These are phyloP conservation scores for Keithomyces neogunnii DNA, from an alignment of 2,329 filamentous ascomycete genomes.

Conservation along the genomic window DNA sequence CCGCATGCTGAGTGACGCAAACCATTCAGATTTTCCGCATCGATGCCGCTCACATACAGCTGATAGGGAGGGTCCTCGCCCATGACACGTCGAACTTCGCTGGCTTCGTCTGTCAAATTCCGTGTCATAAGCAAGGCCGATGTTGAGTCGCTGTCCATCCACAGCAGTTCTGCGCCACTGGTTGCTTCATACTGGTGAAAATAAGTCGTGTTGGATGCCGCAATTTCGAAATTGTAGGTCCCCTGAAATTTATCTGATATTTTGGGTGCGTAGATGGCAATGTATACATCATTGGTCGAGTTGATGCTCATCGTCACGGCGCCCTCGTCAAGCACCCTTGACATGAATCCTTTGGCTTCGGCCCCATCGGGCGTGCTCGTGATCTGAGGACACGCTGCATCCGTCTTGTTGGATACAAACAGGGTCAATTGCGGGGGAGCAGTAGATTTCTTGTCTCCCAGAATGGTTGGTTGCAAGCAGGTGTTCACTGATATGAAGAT, in stretches of 20 bases:
- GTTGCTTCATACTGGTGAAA: slow-evolving; percentile 56
- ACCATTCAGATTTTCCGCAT: slow-evolving; percentile 54
- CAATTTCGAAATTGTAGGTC: slow-evolving; percentile 72
- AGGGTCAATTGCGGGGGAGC: slow-evolving; percentile 65
- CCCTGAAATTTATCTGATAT: slow-evolving; percentile 51
- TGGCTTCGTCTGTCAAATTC: slow-evolving; percentile 55
- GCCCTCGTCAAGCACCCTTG: slow-evolving; percentile 50
- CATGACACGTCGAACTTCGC: slow-evolving; percentile 46
- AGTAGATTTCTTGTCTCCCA: slow-evolving; percentile 1
- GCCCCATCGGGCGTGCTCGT: slow-evolving; percentile 13
- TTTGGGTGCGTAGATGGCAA: slow-evolving; percentile 66
- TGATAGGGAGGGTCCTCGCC: slow-evolving; percentile 54
- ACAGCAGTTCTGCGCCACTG: slow-evolving; percentile 49
- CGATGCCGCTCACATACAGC: slow-evolving; percentile 64
- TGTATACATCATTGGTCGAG: slow-evolving; percentile 60
- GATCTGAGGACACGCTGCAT: slow-evolving; percentile 19
- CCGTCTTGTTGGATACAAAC: slow-evolving; percentile 57
- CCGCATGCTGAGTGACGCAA: slow-evolving; percentile 78
- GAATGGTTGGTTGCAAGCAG: slow-evolving; percentile 59
- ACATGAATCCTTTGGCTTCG: slow-evolving; percentile 20
- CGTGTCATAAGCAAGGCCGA: slow-evolving; percentile 73
- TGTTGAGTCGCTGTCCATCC: slow-evolving; percentile 76
- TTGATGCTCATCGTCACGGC: slow-evolving; percentile 58
- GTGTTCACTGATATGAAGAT: slow-evolving; percentile 83
- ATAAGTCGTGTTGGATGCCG: slow-evolving; percentile 68